Evolutionary conservation across 768 basidiomycete species (phyloP), one percentile per base, ranked within the genome.

Genomic region (Suillus clintonianus): DNA sequence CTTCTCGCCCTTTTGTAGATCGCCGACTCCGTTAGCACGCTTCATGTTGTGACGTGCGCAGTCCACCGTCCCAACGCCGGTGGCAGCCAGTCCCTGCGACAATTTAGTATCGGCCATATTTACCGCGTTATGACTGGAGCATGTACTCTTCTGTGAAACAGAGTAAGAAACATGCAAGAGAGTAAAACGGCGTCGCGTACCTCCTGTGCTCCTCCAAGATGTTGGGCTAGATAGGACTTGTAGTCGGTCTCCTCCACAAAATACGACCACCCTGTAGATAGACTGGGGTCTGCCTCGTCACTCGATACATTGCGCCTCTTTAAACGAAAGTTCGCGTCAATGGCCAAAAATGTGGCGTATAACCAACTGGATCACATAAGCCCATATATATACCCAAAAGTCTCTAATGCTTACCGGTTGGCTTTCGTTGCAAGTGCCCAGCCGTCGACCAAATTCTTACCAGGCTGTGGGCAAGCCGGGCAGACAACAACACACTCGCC

Each of bases 241-340:
- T 67, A 76, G 13, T 54, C 58, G 4, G 15, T 61, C 15, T 69
- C 69, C 34, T 71, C 72, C 10, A 76, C 72, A 47, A 76, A 65
- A 59, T 74, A 77, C 1, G 73, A 64, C 51, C 62, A 69, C 0
- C 76, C 73, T 39, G 9, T 13, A 39, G 69, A 72, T 1, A 77
- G 64, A 6, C 68, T 65, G 76, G 76, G 63, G 10, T 77, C 74
- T 5, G 55, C 62, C 11, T 67, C 62, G 1, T 73, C 67, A 13
- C 34, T 72, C 11, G 74, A 76, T 0, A 70, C 69, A 36, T 70
- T 68, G 39, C 66, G 60, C 5, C 68, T 60, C 42, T 75, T 75
- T 15, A 78, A 66, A 1, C 74, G 65, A 60, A 78, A 78, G 62
- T 77, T 78, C 0, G 74, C 72, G 59, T 77, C 76, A 2, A 78